phyloP scores from a whole-genome alignment of 805 yeast genomes.

The Debaryomyces castellii region DNA sequence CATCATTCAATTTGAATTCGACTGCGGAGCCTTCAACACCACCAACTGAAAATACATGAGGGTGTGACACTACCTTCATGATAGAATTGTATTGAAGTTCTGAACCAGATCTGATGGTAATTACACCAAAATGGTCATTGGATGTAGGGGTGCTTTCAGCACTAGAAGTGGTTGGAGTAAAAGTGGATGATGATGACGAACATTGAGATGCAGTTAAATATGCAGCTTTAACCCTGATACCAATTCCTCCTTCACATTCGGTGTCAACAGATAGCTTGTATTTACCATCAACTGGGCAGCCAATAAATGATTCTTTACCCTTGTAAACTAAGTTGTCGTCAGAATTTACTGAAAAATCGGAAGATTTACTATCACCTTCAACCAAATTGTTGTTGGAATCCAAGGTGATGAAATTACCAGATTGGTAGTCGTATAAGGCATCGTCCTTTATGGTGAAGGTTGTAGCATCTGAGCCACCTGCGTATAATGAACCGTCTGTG shows the following conservation, averaged over 20 bases:
- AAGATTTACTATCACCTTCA: constrained; percentile 22
- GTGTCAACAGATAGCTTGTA: constrained; percentile 21
- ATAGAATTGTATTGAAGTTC: constrained; percentile 23
- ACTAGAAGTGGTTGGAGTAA: not conserved
- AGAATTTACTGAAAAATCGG: constrained; percentile 39
- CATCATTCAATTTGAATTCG: constrained; percentile 21
- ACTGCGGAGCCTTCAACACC: constrained; percentile 28
- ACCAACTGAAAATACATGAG: constrained; percentile 34
- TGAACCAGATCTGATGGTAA: constrained; percentile 24
- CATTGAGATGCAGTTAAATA: not conserved
- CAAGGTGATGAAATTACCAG: constrained; percentile 15
- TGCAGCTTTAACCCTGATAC: constrained; percentile 12
- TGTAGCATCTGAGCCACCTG: constrained; percentile 23
- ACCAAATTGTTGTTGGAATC: not conserved
- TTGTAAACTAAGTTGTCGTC: constrained; percentile 35
- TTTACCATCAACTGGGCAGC: constrained; percentile 30
- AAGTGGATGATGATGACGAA: not conserved
- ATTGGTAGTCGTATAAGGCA: constrained; percentile 28
- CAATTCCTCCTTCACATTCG: constrained; percentile 27
- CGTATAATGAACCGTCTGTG: constrained; percentile 17
- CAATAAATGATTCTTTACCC: constrained; percentile 35
- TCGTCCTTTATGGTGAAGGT: constrained; percentile 23
- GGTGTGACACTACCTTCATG: constrained; percentile 28
- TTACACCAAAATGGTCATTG: constrained; percentile 4
- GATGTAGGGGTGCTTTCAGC: constrained; percentile 4